Percentiles rank a stretch among this genome's conserved stretches.
phyloP scores from a whole-genome alignment of 192 early-diverging fungal genomes.

The Cetraspora pellucida region DNA sequence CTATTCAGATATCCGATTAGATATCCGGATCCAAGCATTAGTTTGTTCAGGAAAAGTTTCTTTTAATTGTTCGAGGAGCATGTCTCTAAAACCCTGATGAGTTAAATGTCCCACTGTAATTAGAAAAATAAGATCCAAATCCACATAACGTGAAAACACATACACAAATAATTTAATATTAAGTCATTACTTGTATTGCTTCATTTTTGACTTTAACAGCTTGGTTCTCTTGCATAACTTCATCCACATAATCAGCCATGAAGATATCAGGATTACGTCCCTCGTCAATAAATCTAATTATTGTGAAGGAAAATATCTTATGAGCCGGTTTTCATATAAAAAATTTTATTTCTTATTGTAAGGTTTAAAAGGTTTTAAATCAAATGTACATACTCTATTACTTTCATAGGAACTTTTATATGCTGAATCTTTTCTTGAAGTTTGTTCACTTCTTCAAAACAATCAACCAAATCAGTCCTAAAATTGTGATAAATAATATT shows the following conservation, averaged over 20 bases:
- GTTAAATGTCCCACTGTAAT: background rate
- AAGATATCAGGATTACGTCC: conserved; percentile 49
- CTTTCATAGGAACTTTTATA: conserved; percentile 5
- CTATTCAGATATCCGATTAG: too few relatives aligned
- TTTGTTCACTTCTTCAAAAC: background rate
- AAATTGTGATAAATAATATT: background rate
- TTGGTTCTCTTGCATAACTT: conserved; percentile 45
- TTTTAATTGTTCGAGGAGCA: conserved; percentile 13
- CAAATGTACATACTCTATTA: conserved; percentile 15
- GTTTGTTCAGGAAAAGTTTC: conserved; percentile 22
- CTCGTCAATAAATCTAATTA: conserved; percentile 42
- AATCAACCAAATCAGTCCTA: background rate
- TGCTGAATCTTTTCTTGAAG: conserved; percentile 26
- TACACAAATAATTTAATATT: background rate
- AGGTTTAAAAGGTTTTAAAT: background rate
- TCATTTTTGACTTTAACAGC: conserved; percentile 46
- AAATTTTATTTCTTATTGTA: background rate
- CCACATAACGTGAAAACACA: background rate
- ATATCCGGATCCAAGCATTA: background rate
- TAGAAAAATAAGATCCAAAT: background rate
- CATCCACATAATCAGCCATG: conserved; percentile 43
- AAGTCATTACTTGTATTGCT: conserved; percentile 28
- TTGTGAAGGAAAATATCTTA: conserved; percentile 2
- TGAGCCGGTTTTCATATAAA: background rate
- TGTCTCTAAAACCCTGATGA: background rate